These are phyloP conservation scores for Ustilago loliicola DNA, from an alignment of 1,284 basidiomycete species.

Conservation along the genomic window DNA sequence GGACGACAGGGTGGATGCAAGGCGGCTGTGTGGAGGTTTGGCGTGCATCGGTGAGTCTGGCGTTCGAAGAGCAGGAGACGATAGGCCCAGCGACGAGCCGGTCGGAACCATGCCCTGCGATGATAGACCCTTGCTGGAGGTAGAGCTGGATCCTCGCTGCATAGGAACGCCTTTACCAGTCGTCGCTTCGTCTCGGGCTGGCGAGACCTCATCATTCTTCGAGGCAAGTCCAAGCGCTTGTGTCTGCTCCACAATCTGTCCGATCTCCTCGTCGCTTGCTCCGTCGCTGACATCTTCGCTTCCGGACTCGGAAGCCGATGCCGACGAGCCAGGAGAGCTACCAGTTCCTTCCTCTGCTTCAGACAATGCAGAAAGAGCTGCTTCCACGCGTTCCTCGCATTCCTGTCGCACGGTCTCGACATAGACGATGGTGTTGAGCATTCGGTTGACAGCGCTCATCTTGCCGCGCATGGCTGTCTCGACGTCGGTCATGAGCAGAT, in stretches of 20 bases:
- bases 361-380: constrained; percentile 75
- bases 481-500: constrained; percentile 84
- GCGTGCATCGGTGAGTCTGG: constrained; percentile 16
- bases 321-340: constrained; percentile 31
- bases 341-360: constrained; percentile 50
- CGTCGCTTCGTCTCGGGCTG: not conserved
- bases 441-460: constrained; percentile 91
- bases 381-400: constrained; percentile 90
- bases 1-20: constrained; percentile 25
- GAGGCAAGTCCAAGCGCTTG: constrained; percentile 1
- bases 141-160: constrained; percentile 29
- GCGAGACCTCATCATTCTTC: not conserved
- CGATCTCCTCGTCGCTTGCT: constrained; percentile 69
- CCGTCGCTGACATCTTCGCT: constrained; percentile 72
- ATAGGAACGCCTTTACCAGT: constrained; percentile 5
- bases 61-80: constrained; percentile 14
- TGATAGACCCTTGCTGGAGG: constrained; percentile 22
- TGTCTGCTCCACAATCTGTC: constrained; percentile 6
- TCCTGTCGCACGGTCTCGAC: constrained; percentile 96
- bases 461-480: constrained; percentile 91
- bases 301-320: constrained; percentile 29
- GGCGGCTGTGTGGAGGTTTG: constrained; percentile 26
- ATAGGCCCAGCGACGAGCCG: constrained; percentile 18
- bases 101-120: constrained; percentile 12
- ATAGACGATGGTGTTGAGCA: constrained; percentile 98